Evolutionary conservation across 768 basidiomycete genomes (phyloP).

Genomic region (Tricholoma saponaceum): DNA sequence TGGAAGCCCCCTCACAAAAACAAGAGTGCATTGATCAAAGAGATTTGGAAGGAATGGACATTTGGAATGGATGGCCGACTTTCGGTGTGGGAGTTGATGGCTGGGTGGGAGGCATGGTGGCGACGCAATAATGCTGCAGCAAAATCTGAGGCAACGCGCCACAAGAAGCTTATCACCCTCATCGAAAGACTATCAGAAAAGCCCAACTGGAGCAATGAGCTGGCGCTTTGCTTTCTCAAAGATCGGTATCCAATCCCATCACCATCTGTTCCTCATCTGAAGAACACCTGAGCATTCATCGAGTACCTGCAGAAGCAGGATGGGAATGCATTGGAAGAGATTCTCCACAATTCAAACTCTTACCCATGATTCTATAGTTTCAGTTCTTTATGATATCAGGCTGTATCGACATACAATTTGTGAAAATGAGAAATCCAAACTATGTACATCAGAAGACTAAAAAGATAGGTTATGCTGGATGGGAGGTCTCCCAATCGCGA

Average conservation of each 20-base stretch:
- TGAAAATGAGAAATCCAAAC: constrained; percentile 1
- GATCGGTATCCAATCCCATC: constrained; percentile 16
- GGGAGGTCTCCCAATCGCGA: neutral
- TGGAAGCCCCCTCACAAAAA: constrained; percentile 6
- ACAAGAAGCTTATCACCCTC: constrained; percentile 18
- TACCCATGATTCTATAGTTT: neutral
- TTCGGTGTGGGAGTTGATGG: constrained; percentile 11
- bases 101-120: constrained; percentile 18
- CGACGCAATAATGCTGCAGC: constrained; percentile 13
- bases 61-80: constrained; percentile 23
- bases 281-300: constrained; percentile 11
- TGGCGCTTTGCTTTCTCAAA: constrained; percentile 19
- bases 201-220: constrained; percentile 15
- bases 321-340: neutral
- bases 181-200: constrained; percentile 16
- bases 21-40: constrained; percentile 9
- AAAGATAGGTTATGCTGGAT: neutral
- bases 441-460: neutral
- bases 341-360: neutral
- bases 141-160: constrained; percentile 19
- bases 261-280: constrained; percentile 2
- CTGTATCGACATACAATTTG: neutral
- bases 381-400: neutral
- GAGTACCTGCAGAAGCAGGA: constrained; percentile 10
- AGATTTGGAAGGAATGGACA: constrained; percentile 25